These are phyloP conservation scores for Phlyctochytrium bullatum DNA, from an alignment of 192 early-diverging fungal genomes.

Conservation along the genomic window DNA sequence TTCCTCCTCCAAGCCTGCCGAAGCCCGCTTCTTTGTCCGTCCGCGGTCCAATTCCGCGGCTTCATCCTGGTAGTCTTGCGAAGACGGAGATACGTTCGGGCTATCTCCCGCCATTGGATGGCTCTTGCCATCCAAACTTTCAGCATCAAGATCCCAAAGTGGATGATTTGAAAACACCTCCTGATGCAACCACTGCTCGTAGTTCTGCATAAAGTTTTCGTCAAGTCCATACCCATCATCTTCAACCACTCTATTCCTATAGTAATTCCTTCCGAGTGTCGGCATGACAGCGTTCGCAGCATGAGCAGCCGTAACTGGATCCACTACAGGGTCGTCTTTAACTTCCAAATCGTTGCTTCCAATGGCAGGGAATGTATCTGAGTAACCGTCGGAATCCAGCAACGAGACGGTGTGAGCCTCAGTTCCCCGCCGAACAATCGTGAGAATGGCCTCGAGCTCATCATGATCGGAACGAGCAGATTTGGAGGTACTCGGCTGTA, in stretches of 20 bases:
- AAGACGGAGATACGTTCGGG: too few relatives aligned
- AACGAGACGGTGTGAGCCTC: neutral
- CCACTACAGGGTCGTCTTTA: neutral
- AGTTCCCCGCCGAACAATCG: neutral
- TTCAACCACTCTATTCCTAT: neutral
- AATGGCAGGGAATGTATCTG: neutral
- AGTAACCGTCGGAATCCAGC: neutral
- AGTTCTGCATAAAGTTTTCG: conserved; percentile 21
- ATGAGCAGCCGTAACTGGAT: neutral
- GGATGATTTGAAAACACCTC: conserved; percentile 9
- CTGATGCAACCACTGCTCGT: conserved; percentile 17
- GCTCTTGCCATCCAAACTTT: neutral
- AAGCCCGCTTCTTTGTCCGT: neutral
- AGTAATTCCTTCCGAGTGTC: neutral
- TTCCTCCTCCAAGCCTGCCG: neutral
- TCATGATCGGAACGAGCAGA: neutral
- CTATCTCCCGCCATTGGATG: neutral
- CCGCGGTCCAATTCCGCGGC: too few relatives aligned
- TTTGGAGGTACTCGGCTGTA: neutral
- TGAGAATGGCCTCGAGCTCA: conserved; percentile 2
- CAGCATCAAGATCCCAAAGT: neutral
- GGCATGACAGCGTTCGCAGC: neutral
- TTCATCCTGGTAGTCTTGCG: too few relatives aligned
- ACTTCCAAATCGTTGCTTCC: neutral
- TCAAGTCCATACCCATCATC: conserved; percentile 5